Percentiles rank a stretch among this genome's conserved stretches.
phyloP scores from a whole-genome alignment of 129 eudicot species.

The carrot (Daucus carota) region DNA sequence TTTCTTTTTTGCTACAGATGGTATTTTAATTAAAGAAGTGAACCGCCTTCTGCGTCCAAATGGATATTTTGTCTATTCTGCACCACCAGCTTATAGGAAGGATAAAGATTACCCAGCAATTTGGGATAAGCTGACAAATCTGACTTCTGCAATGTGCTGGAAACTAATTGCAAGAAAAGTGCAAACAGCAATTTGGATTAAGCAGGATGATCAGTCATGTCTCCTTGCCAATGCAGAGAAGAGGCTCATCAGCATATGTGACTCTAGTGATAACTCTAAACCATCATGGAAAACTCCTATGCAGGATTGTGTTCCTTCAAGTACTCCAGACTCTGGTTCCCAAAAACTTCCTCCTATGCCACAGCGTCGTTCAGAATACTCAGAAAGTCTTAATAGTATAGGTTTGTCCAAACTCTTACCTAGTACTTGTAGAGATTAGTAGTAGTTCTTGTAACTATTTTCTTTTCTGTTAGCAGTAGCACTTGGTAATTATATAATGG shows the following conservation, averaged over 20 bases:
- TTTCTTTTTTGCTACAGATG: too few species aligned
- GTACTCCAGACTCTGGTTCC: slow-evolving; percentile 22
- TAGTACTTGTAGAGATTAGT: background rate
- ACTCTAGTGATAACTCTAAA: slow-evolving; percentile 33
- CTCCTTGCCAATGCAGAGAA: slow-evolving; percentile 56
- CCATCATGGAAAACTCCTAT: slow-evolving; percentile 77
- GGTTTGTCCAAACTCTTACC: slow-evolving; percentile 37
- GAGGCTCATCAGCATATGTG: slow-evolving; percentile 57
- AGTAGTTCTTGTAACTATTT: background rate
- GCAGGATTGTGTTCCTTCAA: slow-evolving; percentile 46
- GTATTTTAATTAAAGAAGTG: slow-evolving; percentile 74
- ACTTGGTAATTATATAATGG: background rate
- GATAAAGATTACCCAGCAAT: slow-evolving; percentile 85
- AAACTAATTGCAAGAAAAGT: slow-evolving; percentile 75
- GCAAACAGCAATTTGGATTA: slow-evolving; percentile 90
- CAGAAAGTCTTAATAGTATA: slow-evolving; percentile 38
- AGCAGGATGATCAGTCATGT: slow-evolving; percentile 53
- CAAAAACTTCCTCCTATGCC: slow-evolving; percentile 73
- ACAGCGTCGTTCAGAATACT: slow-evolving; percentile 75
- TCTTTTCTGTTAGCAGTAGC: background rate
- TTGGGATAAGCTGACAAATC: slow-evolving; percentile 69
- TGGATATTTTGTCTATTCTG: slow-evolving; percentile 91
- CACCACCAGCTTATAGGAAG: slow-evolving; percentile 94
- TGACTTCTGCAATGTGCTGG: slow-evolving; percentile 94
- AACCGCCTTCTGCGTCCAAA: slow-evolving; percentile 74